Conservation (phyloP, 495 filamentous ascomycete genomes). For the Penicillium soppii region DNA sequence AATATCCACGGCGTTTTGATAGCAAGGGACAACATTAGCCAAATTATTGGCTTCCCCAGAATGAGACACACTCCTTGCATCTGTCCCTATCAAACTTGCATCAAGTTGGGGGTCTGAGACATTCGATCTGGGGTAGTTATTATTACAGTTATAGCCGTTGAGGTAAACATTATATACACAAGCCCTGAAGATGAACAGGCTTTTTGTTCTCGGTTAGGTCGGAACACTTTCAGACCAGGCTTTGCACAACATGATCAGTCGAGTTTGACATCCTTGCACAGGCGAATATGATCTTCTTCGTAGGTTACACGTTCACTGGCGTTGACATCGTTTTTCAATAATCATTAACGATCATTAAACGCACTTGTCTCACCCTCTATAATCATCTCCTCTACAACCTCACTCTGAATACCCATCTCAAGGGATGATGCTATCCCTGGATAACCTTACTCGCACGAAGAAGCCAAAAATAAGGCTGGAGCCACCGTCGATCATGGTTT, state of each 20-base stretch:
- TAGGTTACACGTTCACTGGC: neutral
- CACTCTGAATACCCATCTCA: neutral
- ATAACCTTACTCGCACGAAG: neutral
- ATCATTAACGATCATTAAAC: neutral
- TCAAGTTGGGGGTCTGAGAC: slow-evolving; percentile 2
- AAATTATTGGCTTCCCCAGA: neutral
- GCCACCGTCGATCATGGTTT: slow-evolving; percentile 18
- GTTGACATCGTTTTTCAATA: neutral
- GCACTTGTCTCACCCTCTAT: no score
- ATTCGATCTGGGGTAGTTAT: neutral
- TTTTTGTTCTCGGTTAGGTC: slow-evolving; percentile 3
- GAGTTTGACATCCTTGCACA: neutral
- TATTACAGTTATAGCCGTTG: no score
- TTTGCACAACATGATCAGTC: slow-evolving; percentile 5
- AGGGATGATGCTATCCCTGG: neutral
- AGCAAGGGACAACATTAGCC: neutral
- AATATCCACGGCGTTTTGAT: neutral
- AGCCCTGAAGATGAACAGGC: no score
- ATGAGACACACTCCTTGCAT: slow-evolving; percentile 2
- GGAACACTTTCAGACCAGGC: neutral
- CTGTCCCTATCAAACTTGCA: neutral
- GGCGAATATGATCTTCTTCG: neutral
- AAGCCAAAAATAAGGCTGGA: slow-evolving; percentile 14
- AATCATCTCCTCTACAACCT: neutral
- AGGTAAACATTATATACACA: no score